Evolutionary conservation across 139 green algal species (phyloP).

Genomic region (Chlorella vulgaris): DNA sequence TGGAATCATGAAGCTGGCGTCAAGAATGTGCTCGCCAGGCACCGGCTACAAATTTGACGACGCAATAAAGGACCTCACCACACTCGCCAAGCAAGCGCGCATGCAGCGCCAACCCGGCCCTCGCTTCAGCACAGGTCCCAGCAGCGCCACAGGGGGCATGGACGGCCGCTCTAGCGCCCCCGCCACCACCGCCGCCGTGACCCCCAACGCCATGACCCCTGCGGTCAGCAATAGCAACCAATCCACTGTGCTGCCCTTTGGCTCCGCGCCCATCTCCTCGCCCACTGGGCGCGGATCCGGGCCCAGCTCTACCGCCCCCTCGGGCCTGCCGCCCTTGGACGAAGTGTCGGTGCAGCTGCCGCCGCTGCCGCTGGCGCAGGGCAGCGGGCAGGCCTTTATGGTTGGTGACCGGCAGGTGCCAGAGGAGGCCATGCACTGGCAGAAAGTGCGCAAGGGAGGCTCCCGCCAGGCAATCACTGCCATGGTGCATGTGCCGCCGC

Average conservation of each 20-base stretch:
- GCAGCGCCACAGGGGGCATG: not conserved
- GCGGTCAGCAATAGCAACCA: not conserved
- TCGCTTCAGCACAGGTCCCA: not conserved
- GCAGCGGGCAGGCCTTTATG: not conserved
- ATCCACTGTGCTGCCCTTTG: not conserved
- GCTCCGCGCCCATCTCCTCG: not conserved
- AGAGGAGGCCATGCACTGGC: not conserved
- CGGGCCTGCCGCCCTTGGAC: not conserved
- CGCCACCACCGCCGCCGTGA: not conserved
- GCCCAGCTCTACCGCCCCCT: not conserved
- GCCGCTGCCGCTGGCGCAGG: not conserved
- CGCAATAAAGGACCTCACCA: not conserved
- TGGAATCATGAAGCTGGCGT: constrained; percentile 20
- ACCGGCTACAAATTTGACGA: constrained; percentile 28
- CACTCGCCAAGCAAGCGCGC: constrained; percentile 21
- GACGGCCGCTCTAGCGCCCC: not conserved
- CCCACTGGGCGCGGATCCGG: not conserved
- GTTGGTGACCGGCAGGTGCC: not conserved
- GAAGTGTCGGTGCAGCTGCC: not conserved
- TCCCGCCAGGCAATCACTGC: constrained; percentile 7
- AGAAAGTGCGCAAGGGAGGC: not conserved
- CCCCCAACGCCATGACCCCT: not conserved
- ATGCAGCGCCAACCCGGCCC: not conserved
- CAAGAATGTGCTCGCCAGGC: constrained; percentile 22
- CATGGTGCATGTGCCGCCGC: constrained; percentile 15